These are phyloP conservation scores for Austroboletus niveus DNA, from an alignment of 1,284 basidiomycete species.

Conservation along the genomic window DNA sequence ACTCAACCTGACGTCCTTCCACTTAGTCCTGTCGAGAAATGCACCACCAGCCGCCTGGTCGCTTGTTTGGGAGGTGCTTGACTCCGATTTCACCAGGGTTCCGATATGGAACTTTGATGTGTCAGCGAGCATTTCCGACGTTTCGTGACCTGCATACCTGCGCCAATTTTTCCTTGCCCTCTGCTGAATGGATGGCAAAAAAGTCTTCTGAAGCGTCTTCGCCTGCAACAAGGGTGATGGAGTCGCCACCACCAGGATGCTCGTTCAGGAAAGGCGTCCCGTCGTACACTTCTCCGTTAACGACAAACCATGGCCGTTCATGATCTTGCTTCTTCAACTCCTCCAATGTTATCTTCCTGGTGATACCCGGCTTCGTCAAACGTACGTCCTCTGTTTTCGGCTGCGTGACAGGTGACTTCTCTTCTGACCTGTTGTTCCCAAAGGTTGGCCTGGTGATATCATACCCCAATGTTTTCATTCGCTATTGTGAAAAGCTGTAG, in stretches of 20 bases:
- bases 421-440: conserved; percentile 9
- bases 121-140: conserved; percentile 10
- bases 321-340: conserved; percentile 47
- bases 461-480: conserved; percentile 48
- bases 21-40: conserved; percentile 52
- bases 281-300: conserved; percentile 57
- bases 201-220: conserved; percentile 69
- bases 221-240: conserved; percentile 58
- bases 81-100: conserved; percentile 28
- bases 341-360: conserved; percentile 44
- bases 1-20: conserved; percentile 51
- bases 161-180: conserved; percentile 47
- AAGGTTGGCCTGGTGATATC: conserved; percentile 48
- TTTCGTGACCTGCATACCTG: conserved; percentile 32
- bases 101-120: conserved; percentile 42
- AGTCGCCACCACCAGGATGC: conserved; percentile 64
- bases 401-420: conserved; percentile 1
- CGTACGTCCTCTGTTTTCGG: conserved; percentile 20
- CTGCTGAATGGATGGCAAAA: conserved; percentile 53
- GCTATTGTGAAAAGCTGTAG: conserved; percentile 23
- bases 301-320: conserved; percentile 60
- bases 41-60: conserved; percentile 16
- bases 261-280: conserved; percentile 54
- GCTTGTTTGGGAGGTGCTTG: not conserved
- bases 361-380: conserved; percentile 42